Percentiles rank a stretch among this genome's conserved stretches.
These are phyloP conservation scores for Kwoniella europaea DNA, from an alignment of 768 basidiomycete genomes.

Conservation along the genomic window DNA sequence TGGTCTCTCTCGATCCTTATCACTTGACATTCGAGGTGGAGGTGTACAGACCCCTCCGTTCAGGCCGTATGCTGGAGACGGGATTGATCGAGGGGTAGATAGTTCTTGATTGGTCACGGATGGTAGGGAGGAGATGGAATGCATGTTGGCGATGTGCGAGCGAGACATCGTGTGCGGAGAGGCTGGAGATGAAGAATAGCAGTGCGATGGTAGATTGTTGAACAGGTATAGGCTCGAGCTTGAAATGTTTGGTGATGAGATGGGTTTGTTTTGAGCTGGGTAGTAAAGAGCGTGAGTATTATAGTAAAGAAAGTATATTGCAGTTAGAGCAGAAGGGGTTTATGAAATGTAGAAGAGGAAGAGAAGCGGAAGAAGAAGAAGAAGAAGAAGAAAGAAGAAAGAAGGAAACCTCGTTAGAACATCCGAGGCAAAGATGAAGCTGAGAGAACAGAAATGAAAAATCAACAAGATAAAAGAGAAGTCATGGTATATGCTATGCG, in stretches of 20 bases:
- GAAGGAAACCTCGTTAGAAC: neutral
- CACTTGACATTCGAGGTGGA: neutral
- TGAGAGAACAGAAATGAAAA: neutral
- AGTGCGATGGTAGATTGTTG: neutral
- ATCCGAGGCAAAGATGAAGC: neutral
- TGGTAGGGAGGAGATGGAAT: constrained; percentile 19
- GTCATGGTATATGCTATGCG: constrained; percentile 3
- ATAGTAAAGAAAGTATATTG: constrained; percentile 4
- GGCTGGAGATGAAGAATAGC: neutral
- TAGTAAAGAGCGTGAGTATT: constrained; percentile 5
- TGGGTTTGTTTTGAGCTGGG: neutral
- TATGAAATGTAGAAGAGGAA: neutral
- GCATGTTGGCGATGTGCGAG: constrained; percentile 20
- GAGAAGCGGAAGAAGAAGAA: neutral
- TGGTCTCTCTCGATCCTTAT: constrained; percentile 11
- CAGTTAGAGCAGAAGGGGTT: neutral
- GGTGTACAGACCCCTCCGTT: constrained; percentile 16
- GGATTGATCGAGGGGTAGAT: constrained; percentile 4
- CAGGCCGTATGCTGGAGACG: constrained; percentile 11
- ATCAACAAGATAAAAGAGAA: neutral
- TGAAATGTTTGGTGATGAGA: neutral
- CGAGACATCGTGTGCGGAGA: neutral
- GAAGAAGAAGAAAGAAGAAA: neutral
- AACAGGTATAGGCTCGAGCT: neutral
- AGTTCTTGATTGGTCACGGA: neutral